Conservation (phyloP, 129 eudicot genomes). For the Chrysanthemum lavandulifolium region DNA sequence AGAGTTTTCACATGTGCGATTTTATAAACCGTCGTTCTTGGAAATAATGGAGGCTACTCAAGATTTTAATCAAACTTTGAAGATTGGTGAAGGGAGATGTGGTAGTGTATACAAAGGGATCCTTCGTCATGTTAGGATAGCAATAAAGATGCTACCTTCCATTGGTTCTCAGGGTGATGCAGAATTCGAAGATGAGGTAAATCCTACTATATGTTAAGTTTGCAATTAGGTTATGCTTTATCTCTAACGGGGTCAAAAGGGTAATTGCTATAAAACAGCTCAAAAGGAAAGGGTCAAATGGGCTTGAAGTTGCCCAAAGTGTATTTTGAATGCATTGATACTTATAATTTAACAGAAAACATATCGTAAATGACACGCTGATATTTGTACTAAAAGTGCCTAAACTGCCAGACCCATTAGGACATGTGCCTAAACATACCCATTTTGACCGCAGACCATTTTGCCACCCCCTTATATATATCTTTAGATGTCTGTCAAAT, state of each 20-base stretch:
- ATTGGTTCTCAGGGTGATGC: slow-evolving; percentile 59
- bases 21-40: slow-evolving; percentile 48
- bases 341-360: too few species aligned
- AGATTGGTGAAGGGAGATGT: slow-evolving; percentile 72
- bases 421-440: too few species aligned
- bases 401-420: too few species aligned
- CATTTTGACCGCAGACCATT: too few species aligned
- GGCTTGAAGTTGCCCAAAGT: too few species aligned
- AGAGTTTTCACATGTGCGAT: slow-evolving; percentile 26
- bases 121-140: slow-evolving; percentile 63
- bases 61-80: slow-evolving; percentile 60
- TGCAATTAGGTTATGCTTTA: neutral
- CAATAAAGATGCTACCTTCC: slow-evolving; percentile 83
- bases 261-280: too few species aligned
- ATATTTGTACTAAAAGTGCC: too few species aligned
- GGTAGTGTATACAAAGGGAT: slow-evolving; percentile 83
- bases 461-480: too few species aligned
- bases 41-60: slow-evolving; percentile 80
- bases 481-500: too few species aligned
- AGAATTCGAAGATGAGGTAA: slow-evolving; percentile 69
- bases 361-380: too few species aligned
- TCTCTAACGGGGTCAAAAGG: neutral
- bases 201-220: neutral
- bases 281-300: too few species aligned
- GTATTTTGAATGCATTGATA: too few species aligned